These are phyloP conservation scores for Lentinula novae-zelandiae DNA, from an alignment of 1,284 basidiomycete genomes.

Conservation along the genomic window DNA sequence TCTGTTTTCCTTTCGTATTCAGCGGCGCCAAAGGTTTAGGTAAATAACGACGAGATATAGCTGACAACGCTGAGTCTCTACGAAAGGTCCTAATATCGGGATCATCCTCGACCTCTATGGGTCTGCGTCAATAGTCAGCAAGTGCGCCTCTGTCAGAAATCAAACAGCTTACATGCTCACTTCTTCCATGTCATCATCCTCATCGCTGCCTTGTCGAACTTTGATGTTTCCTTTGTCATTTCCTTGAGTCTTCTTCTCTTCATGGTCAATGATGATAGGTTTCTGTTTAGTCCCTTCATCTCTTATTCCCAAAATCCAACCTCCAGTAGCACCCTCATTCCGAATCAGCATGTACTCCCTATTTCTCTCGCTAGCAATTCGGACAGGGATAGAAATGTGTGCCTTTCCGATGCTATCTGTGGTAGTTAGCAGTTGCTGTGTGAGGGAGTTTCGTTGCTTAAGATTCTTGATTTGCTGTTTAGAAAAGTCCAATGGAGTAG, in stretches of 20 bases:
- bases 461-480: constrained; percentile 92
- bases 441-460: constrained; percentile 86
- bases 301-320: constrained; percentile 92
- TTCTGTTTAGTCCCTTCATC: constrained; percentile 74
- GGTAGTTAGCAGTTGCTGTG: constrained; percentile 92
- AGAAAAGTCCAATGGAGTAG: constrained; percentile 92
- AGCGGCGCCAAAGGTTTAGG: constrained; percentile 37
- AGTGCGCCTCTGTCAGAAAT: background rate
- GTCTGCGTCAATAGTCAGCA: background rate
- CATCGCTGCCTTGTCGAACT: constrained; percentile 23
- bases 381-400: constrained; percentile 84
- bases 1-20: constrained; percentile 27
- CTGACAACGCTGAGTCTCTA: constrained; percentile 62
- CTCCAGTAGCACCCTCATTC: constrained; percentile 82
- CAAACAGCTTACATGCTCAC: constrained; percentile 51
- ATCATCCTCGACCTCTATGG: constrained; percentile 32
- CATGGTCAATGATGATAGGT: constrained; percentile 82
- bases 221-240: constrained; percentile 35
- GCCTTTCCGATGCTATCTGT: constrained; percentile 93
- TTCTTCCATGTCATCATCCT: constrained; percentile 80
- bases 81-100: constrained; percentile 68
- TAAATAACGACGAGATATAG: constrained; percentile 54
- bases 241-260: constrained; percentile 34
- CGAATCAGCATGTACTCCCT: constrained; percentile 92
- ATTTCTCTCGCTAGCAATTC: constrained; percentile 93